phyloP scores from a whole-genome alignment of 2,329 filamentous ascomycete species.

The Ceratocystis harringtonii region DNA sequence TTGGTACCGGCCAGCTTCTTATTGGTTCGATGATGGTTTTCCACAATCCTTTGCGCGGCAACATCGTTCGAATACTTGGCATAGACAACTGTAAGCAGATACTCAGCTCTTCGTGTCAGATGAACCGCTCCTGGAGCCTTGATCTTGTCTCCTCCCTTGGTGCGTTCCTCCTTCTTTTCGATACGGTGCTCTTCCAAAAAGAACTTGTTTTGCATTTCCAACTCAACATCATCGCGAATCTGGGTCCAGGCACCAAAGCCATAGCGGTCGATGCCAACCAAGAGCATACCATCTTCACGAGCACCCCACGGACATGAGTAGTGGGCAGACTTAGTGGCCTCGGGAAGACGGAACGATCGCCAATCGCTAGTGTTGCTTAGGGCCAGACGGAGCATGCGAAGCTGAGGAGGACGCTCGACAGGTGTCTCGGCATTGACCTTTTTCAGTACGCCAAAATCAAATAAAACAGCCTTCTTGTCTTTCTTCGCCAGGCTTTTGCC shows the following conservation, averaged over 20 bases:
- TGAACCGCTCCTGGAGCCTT: slow-evolving; percentile 96
- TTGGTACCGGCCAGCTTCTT: slow-evolving; percentile 52
- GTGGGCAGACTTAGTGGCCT: slow-evolving; percentile 81
- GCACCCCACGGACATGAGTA: slow-evolving; percentile 89
- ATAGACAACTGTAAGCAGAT: slow-evolving; percentile 85
- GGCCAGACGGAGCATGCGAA: slow-evolving; percentile 66
- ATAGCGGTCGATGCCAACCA: slow-evolving; percentile 81
- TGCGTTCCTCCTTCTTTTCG: slow-evolving; percentile 88
- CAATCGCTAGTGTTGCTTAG: slow-evolving; percentile 54
- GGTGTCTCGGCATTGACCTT: slow-evolving; percentile 94
- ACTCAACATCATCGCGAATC: slow-evolving; percentile 79
- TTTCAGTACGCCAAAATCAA: slow-evolving; percentile 85
- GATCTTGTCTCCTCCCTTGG: slow-evolving; percentile 58
- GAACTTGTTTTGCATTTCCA: slow-evolving; percentile 78
- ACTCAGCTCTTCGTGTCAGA: slow-evolving; percentile 85
- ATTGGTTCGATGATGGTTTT: slow-evolving; percentile 90
- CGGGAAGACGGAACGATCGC: slow-evolving; percentile 68
- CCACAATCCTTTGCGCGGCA: slow-evolving; percentile 61
- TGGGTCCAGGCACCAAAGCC: slow-evolving; percentile 92
- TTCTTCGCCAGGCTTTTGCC: slow-evolving; percentile 86
- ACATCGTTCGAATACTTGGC: slow-evolving; percentile 66
- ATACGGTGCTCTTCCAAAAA: slow-evolving; percentile 97
- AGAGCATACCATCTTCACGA: slow-evolving; percentile 91
- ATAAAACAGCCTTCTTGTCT: slow-evolving; percentile 90
- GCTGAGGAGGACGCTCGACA: slow-evolving; percentile 76